A percentile compares a stretch with the other conserved stretches of the same genome.
Conservation (phyloP, 2,329 filamentous ascomycete genomes). For the Cryphonectria japonica region DNA sequence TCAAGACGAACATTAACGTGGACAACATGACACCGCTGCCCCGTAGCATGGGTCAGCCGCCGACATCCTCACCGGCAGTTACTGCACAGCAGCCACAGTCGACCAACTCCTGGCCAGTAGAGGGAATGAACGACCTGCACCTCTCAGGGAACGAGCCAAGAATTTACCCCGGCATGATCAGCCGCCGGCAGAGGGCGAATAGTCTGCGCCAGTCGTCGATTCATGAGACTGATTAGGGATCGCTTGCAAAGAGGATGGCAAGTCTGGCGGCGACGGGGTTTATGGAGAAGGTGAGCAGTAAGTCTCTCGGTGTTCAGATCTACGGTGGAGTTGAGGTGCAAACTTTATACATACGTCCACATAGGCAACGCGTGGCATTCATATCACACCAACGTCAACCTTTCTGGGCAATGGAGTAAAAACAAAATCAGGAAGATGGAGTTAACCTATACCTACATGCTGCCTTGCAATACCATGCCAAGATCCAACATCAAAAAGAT, state of each 20-base stretch:
- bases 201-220: conserved; percentile 46
- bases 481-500: background rate
- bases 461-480: background rate
- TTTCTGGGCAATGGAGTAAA: background rate
- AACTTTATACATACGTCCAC: background rate
- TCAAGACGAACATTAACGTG: conserved; percentile 29
- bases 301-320: background rate
- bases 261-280: background rate
- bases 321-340: background rate
- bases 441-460: background rate
- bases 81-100: conserved; percentile 6
- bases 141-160: conserved; percentile 65
- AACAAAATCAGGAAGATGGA: background rate
- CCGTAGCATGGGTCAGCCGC: conserved; percentile 15
- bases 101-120: conserved; percentile 30
- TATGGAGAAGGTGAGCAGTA: background rate
- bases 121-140: conserved; percentile 49
- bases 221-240: conserved; percentile 42
- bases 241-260: background rate
- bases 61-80: conserved; percentile 24
- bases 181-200: conserved; percentile 51
- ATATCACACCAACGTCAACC: background rate
- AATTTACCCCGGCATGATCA: conserved; percentile 73
- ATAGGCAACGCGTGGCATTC: background rate
- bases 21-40: conserved; percentile 20